Base-by-base conservation (phyloP, 306 rosid genomes). In the Fragaria vesca region DNA sequence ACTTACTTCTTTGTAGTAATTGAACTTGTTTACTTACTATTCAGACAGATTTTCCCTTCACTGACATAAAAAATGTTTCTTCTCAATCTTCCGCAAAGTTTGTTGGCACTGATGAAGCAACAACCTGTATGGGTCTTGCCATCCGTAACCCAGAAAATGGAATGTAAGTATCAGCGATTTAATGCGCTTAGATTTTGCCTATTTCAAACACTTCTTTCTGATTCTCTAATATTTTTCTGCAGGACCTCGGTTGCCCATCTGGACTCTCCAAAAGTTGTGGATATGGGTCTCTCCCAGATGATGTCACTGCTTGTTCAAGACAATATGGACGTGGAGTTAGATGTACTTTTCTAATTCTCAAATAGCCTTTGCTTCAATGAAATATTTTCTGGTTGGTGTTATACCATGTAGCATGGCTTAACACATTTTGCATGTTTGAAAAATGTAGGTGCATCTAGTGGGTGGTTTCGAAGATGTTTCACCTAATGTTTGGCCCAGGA, bases 21-120 rank as follows among this genome's bases (percentile, higher is more conserved):
- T 71, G 43, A 36, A 40, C 10, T 18, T 17, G 46, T 72, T 18
- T 24, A 24, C 15, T 11, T 9, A 43, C 47, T 1, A 43, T 43
- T 43, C 12, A 43, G 47, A 30, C 12, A 43, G 47, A 30, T 65
- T 48, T 36, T 74, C 54, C 9, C 5, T 58, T 40, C 20, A 61
- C 62, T 77, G 18, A 79, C 71, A 52, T 76, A 8, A 20, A 18
- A 36, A 1, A 2, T 32, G 2, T n/a, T 55, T 71, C 66, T 34
- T 69, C 78, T 78, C 70, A 1, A 16, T 61, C 21, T 63, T 47
- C 34, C 30, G 20, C 17, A 84, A 74, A 94, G 97, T 90, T 77
- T 87, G 87, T 87, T 82, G 98, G 98, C 87, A 92, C 97, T 34
- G 97, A 94, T 83, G 98, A 94, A 89, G 98, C 97, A 78, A 94